Percentiles rank a stretch among this genome's conserved stretches.
Evolutionary conservation across 768 basidiomycete species (phyloP).

Genomic region (Termitomyces sp.): DNA sequence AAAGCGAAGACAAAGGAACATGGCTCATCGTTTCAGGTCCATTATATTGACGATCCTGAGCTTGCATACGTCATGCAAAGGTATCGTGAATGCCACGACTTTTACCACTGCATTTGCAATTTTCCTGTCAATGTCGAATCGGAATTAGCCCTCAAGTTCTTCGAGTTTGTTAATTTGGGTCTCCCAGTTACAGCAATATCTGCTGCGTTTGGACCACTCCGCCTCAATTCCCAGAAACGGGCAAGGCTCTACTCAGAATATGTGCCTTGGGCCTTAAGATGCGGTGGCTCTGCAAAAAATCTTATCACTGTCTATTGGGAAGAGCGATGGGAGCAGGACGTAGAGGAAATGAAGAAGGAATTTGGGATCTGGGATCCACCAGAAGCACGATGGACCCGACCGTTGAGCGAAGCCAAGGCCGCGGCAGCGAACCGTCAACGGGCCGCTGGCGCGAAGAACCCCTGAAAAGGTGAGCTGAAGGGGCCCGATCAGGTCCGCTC

Average conservation of each 20-base stretch:
- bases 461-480: neutral
- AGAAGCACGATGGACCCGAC: constrained; percentile 61
- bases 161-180: constrained; percentile 90
- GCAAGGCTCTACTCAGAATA: constrained; percentile 69
- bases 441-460: neutral
- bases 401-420: constrained; percentile 56
- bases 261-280: constrained; percentile 88
- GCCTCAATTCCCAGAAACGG: constrained; percentile 54
- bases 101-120: constrained; percentile 89
- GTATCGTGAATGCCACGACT: constrained; percentile 97
- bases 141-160: constrained; percentile 91
- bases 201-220: constrained; percentile 72
- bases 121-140: constrained; percentile 87
- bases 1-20: neutral
- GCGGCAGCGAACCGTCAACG: constrained; percentile 32
- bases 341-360: constrained; percentile 80
- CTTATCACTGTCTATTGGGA: constrained; percentile 96
- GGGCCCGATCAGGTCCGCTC: neutral
- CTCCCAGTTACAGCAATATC: constrained; percentile 85
- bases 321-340: constrained; percentile 80
- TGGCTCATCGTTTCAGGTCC: constrained; percentile 52
- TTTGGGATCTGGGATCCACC: constrained; percentile 86
- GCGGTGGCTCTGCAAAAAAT: constrained; percentile 68
- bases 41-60: constrained; percentile 92
- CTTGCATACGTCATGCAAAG: constrained; percentile 97